Evolutionary conservation across 441 rosid species (phyloP).

Genomic region (Theobroma grandiflorum): DNA sequence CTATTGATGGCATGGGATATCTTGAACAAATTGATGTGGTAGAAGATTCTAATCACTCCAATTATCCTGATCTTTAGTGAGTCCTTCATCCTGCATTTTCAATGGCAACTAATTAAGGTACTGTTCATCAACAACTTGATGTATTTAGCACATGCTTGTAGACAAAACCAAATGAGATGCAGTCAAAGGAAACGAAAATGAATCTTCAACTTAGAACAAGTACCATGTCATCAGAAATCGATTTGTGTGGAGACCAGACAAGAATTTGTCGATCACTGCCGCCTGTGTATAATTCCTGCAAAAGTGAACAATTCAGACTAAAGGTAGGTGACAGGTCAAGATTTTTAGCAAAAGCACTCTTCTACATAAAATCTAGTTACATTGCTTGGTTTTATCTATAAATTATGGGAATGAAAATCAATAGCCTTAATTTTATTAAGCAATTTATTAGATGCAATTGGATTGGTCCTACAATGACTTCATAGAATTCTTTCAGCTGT

Average conservation of each 20-base stretch:
- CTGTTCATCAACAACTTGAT: background rate
- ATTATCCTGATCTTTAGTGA: slow-evolving; percentile 55
- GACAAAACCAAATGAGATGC: background rate
- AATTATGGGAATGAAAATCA: background rate
- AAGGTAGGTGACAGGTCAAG: background rate
- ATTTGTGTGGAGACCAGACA: slow-evolving; percentile 80
- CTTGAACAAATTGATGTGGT: background rate
- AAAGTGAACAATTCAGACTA: slow-evolving; percentile 28
- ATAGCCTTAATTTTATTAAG: background rate
- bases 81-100: slow-evolving; percentile 47
- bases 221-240: slow-evolving; percentile 50
- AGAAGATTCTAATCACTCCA: slow-evolving; percentile 58
- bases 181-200: background rate
- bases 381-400: background rate
- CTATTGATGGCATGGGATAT: slow-evolving; percentile 5
- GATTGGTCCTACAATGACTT: background rate
- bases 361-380: background rate
- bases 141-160: slow-evolving; percentile 1
- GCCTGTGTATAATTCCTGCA: slow-evolving; percentile 87
- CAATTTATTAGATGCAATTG: background rate
- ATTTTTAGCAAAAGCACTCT: background rate
- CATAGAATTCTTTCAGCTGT: background rate
- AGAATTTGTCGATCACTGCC: slow-evolving; percentile 86
- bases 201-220: slow-evolving; percentile 22
- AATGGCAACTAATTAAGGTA: background rate